These are phyloP conservation scores for Ophiocytium majus DNA, from an alignment of 352 stramenopile genomes.

Conservation along the genomic window DNA sequence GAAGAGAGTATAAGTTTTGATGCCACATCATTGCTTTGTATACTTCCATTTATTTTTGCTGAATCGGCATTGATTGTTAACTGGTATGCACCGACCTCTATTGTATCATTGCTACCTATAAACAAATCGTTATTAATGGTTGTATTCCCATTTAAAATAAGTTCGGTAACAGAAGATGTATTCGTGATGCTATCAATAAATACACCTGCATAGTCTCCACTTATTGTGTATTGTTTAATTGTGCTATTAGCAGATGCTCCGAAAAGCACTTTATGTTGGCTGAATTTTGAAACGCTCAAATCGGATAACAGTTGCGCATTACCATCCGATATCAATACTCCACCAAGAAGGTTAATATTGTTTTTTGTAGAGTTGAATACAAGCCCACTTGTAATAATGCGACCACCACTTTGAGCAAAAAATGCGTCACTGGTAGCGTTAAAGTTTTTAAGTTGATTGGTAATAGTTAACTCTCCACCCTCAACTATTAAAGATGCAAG, in stretches of 20 bases:
- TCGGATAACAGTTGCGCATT: slow-evolving; percentile 19
- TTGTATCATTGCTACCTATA: slow-evolving; percentile 22
- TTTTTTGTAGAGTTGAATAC: slow-evolving; percentile 22
- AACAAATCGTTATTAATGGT: slow-evolving; percentile 22
- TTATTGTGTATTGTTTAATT: slow-evolving; percentile 23
- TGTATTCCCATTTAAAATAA: slow-evolving; percentile 23
- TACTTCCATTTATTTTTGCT: slow-evolving; percentile 22
- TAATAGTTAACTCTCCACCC: slow-evolving; percentile 20
- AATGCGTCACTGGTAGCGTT: slow-evolving; percentile 19
- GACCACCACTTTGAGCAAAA: slow-evolving; percentile 19
- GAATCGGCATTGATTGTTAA: slow-evolving; percentile 21
- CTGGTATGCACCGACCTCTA: slow-evolving; percentile 18
- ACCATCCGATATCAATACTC: slow-evolving; percentile 20
- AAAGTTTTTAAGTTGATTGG: slow-evolving; percentile 22
- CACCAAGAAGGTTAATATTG: slow-evolving; percentile 21
- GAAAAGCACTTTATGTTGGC: slow-evolving; percentile 20
- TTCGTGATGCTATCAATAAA: slow-evolving; percentile 22
- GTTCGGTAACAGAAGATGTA: slow-evolving; percentile 20
- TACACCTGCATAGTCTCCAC: slow-evolving; percentile 19
- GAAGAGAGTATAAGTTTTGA: slow-evolving; percentile 22
- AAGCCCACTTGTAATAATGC: slow-evolving; percentile 20
- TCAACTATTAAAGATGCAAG: slow-evolving; percentile 22
- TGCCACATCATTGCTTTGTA: slow-evolving; percentile 20
- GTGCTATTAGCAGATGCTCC: slow-evolving; percentile 19
- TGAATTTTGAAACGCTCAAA: slow-evolving; percentile 22